A percentile compares a stretch with the other conserved stretches of the same genome.
phyloP scores from a whole-genome alignment of 2,329 filamentous ascomycete species.

The Bipolaris sorokiniana region DNA sequence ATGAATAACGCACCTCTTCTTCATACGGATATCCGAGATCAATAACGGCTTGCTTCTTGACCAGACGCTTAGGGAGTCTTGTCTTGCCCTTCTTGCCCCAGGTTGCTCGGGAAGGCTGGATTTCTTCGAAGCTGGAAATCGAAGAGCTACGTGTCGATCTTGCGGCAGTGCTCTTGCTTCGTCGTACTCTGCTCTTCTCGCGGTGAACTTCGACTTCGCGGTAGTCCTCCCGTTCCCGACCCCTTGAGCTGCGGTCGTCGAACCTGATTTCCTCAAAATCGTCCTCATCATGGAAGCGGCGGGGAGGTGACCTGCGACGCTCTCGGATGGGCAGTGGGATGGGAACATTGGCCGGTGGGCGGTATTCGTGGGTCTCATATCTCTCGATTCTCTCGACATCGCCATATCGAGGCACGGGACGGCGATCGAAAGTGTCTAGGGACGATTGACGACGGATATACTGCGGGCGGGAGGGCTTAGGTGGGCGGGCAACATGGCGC shows the following conservation, averaged over 20 bases:
- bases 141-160: slow-evolving; percentile 47
- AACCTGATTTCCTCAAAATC: slow-evolving; percentile 65
- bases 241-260: slow-evolving; percentile 31
- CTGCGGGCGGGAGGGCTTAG: slow-evolving; percentile 71
- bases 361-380: slow-evolving; percentile 58
- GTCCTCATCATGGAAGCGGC: slow-evolving; percentile 71
- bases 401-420: slow-evolving; percentile 64
- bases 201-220: slow-evolving; percentile 57
- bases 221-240: slow-evolving; percentile 52
- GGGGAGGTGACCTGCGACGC: slow-evolving; percentile 56
- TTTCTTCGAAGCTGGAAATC: slow-evolving; percentile 51
- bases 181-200: slow-evolving; percentile 49
- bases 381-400: slow-evolving; percentile 58
- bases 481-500: slow-evolving; percentile 49
- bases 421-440: slow-evolving; percentile 86
- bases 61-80: slow-evolving; percentile 79
- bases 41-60: slow-evolving; percentile 79
- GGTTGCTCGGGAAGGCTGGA: slow-evolving; percentile 41
- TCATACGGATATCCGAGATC: slow-evolving; percentile 86
- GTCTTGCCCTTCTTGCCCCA: slow-evolving; percentile 78
- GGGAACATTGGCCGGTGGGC: slow-evolving; percentile 71
- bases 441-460: slow-evolving; percentile 84
- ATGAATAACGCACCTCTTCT: slow-evolving; percentile 70
- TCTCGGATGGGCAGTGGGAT: slow-evolving; percentile 66
- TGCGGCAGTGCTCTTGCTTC: slow-evolving; percentile 41